These are phyloP conservation scores for Gryganskiella cystojenkinii DNA, from an alignment of 192 early-diverging fungal genomes.

Conservation along the genomic window DNA sequence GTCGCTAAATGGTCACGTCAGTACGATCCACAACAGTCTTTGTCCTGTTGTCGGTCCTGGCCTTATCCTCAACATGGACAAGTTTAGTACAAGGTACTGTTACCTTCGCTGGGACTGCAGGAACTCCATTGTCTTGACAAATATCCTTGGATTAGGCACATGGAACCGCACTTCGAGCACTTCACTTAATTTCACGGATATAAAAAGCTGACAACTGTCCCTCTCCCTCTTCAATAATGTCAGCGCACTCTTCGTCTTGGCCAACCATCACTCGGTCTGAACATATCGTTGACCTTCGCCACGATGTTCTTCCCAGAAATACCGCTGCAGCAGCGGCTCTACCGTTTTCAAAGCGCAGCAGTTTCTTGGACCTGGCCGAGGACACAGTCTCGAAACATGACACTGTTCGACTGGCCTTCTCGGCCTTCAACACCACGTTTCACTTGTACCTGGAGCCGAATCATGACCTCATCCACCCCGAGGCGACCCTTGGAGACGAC, in stretches of 20 bases:
- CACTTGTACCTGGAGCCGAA: conserved; percentile 75
- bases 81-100: conserved; percentile 15
- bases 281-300: conserved; percentile 20
- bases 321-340: not conserved
- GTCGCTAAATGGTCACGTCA: conserved; percentile 25
- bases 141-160: not conserved
- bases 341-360: conserved; percentile 21
- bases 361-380: not conserved
- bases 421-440: conserved; percentile 74
- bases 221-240: not conserved
- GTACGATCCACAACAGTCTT: conserved; percentile 6
- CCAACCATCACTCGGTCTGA: conserved; percentile 45
- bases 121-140: not conserved
- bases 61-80: not conserved
- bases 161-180: not conserved
- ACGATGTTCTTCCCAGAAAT: conserved; percentile 35
- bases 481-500: conserved; percentile 60
- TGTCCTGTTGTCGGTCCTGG: conserved; percentile 15
- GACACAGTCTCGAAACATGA: conserved; percentile 55
- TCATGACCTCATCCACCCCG: conserved; percentile 73
- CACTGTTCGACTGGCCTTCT: conserved; percentile 65
- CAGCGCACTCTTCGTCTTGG: conserved; percentile 41
- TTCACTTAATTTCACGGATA: not conserved
- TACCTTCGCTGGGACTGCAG: not conserved
- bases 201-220: not conserved